Conservation (phyloP, 169 alveolate species). For the Eimeria brunetti region DNA sequence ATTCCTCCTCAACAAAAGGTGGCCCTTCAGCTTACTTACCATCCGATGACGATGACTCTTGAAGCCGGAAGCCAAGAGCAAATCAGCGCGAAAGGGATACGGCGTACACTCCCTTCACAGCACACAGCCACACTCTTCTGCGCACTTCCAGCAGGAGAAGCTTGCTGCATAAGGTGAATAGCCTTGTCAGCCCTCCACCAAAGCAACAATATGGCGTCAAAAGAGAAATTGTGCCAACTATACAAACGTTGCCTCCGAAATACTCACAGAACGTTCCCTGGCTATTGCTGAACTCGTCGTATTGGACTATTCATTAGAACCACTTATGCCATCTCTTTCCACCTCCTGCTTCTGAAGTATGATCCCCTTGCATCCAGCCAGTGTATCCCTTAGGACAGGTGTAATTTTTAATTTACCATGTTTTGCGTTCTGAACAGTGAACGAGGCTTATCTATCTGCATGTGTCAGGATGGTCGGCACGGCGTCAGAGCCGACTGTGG, state of each 20-base stretch:
- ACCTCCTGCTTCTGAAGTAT: background rate
- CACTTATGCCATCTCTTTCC: background rate
- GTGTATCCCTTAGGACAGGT: background rate
- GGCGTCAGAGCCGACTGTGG: slow-evolving; percentile 73
- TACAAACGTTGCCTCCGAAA: background rate
- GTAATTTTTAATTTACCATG: background rate
- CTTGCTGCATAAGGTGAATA: slow-evolving; percentile 46
- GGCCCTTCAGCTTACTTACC: slow-evolving; percentile 71
- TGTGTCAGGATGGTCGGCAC: slow-evolving; percentile 70
- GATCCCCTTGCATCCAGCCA: background rate
- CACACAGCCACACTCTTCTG: slow-evolving; percentile 73
- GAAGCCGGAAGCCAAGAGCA: slow-evolving; percentile 34
- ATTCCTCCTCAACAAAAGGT: slow-evolving; percentile 79
- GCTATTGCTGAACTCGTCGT: background rate
- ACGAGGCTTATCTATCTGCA: background rate
- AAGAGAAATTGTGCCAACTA: background rate
- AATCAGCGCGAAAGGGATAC: slow-evolving; percentile 15
- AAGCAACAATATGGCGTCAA: background rate
- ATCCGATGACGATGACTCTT: slow-evolving; percentile 82
- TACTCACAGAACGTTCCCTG: background rate
- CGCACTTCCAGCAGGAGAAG: slow-evolving; percentile 76
- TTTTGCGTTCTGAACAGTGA: background rate
- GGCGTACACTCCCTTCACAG: slow-evolving; percentile 56
- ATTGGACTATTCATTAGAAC: background rate
- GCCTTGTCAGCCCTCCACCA: background rate